Evolutionary conservation across 768 basidiomycete species (phyloP), one percentile per base, ranked within the genome.

Genomic region (Pleurotus giganteus): DNA sequence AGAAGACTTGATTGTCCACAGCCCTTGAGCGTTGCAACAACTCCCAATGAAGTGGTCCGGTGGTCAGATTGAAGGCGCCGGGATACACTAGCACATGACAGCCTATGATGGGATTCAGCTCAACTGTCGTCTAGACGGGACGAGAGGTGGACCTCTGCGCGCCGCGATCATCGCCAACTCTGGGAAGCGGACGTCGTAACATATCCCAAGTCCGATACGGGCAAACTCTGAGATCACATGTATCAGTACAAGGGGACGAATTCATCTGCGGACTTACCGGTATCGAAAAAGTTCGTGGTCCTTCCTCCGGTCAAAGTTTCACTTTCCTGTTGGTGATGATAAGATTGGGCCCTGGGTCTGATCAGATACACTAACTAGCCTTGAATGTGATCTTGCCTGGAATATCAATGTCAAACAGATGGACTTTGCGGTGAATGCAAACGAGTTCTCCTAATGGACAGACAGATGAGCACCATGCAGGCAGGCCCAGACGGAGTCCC

Each of bases 341-440:
- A n/a, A n/a, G n/a, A 31, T 49, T 41, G 37, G 60, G 59, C 50
- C 53, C 51, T 19, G 57, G 17, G 5, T 11, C 26, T 27, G n/a
- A 47, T n/a, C 24, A 17, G 17, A 6, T 8, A 45, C 5, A n/a
- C 5, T 39, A 28, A 34, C 60, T 39, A 54, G 86, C 93, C 77
- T 91, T 91, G 79, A 94, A 94, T 17, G 70, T 91, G 66, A 96
- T 94, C 66, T 91, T 87, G 13, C 92, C 93, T 0, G 90, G 89
- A 49, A 99, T 96, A 65, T 98, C 94, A 58, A 98, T 98, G 67
- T 99, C 96, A 69, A 98, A 99, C 4, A 99, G 75, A 66, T 99
- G 97, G 1, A 98, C 81, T 70, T 99, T 99, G 51, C 96, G 86
- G 71, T 98, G 94, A 34, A 81, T 83, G 0, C 89, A 88, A 12